Evolutionary conservation across 495 filamentous ascomycete genomes (phyloP), one percentile per base, ranked within the genome.

Genomic region (Hyaloscypha finlandica): DNA sequence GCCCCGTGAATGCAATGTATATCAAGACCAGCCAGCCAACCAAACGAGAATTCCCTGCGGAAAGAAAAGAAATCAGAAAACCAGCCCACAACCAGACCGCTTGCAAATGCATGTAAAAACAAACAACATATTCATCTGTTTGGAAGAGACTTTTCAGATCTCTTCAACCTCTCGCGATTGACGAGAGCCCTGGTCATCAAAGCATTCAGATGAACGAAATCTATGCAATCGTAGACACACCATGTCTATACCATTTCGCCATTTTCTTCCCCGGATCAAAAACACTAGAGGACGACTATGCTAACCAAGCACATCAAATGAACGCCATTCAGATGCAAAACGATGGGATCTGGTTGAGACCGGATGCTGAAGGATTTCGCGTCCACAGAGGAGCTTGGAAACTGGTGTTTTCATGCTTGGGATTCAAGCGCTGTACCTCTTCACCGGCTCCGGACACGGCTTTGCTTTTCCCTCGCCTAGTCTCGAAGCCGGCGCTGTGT

Each of bases 51-150:
- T 20, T 37, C 3, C 54, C 54, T 45, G 54, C n/a, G 42, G 16
- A 59, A 59, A 51, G 32, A 11, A 66, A 59, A 8, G 33, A 58
- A 65, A 56, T 29, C 53, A 29, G 22, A 56, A 59, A 63, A 52
- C 33, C 57, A 35, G 29, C 45, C 65, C 65, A 31, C 14, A 8
- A 45, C 14, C 35, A 32, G 52, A 59, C 33, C 66, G 59, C 66
- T 68, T 61, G 66, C 60, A 68, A 68, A 68, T 68, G 66, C 66
- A 39, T 59, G 32, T 63, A 53, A 58, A 55, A 32, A 58, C 31
- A 68, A 64, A 63, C 29, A 68, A 63, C 58, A 63, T 61, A 37
- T 22, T 68, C 19, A 20, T 68, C 52, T 58, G 14, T 31, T 22
- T 29, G 48, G 30, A 25, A 63, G 42, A 53, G 31, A 61, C 22